These are phyloP conservation scores for Termitomyces bulborhizus DNA, from an alignment of 768 basidiomycete genomes.

Conservation along the genomic window DNA sequence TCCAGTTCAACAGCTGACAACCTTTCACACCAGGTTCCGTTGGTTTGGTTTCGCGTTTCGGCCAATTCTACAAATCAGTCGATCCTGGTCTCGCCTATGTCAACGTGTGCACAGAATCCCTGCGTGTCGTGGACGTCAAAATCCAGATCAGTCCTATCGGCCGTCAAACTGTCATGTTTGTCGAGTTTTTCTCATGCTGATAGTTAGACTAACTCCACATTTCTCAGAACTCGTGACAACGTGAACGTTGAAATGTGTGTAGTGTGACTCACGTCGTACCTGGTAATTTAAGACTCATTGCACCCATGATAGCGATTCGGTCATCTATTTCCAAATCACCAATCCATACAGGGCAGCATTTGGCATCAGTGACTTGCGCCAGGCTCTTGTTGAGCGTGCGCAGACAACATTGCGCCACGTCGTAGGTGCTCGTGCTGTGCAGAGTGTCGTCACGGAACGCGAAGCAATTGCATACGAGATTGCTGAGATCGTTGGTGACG, in stretches of 20 bases:
- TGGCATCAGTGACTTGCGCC: conserved; percentile 85
- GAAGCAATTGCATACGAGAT: conserved; percentile 96
- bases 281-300: conserved; percentile 7
- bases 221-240: conserved; percentile 76
- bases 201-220: neutral
- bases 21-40: conserved; percentile 57
- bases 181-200: neutral
- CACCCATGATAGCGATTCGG: conserved; percentile 62
- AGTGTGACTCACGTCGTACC: neutral
- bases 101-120: conserved; percentile 89
- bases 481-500: conserved; percentile 89
- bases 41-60: conserved; percentile 89
- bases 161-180: conserved; percentile 75
- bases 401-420: conserved; percentile 98
- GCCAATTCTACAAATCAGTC: conserved; percentile 94
- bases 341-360: conserved; percentile 93
- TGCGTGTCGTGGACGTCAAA: conserved; percentile 88
- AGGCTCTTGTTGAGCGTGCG: conserved; percentile 77
- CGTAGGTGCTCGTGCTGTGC: conserved; percentile 92
- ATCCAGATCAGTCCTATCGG: conserved; percentile 91
- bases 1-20: conserved; percentile 10
- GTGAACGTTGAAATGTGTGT: conserved; percentile 90
- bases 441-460: conserved; percentile 93
- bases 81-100: conserved; percentile 89
- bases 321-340: conserved; percentile 87